A percentile compares a stretch with the other conserved stretches of the same genome.
phyloP scores from a whole-genome alignment of 1,139 yeast genomes.

The Candida sp. region DNA sequence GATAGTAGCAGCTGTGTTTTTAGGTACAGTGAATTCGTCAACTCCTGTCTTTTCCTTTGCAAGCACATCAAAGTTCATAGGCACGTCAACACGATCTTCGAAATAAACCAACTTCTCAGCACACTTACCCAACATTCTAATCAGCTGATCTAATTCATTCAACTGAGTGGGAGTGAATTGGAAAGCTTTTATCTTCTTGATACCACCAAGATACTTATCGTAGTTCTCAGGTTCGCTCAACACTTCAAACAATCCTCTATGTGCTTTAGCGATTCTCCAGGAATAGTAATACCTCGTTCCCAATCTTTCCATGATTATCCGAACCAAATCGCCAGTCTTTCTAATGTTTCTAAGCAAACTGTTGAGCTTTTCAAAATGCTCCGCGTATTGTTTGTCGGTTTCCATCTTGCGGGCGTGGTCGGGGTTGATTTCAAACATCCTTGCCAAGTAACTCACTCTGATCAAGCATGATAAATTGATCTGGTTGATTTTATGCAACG shows the following conservation, averaged over 20 bases:
- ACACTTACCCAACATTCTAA: constrained; percentile 8
- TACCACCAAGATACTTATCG: constrained; percentile 19
- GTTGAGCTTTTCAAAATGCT: constrained; percentile 26
- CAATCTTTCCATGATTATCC: constrained; percentile 36
- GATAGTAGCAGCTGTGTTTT: not conserved
- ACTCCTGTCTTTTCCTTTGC: not conserved
- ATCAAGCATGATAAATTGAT: constrained; percentile 34
- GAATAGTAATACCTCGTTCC: constrained; percentile 53
- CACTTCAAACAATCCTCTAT: constrained; percentile 31
- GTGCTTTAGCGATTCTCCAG: constrained; percentile 54
- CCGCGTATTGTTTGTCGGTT: constrained; percentile 20
- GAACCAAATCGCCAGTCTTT: constrained; percentile 38
- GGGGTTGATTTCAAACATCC: constrained; percentile 16
- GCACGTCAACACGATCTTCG: constrained; percentile 7
- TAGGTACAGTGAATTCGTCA: not conserved
- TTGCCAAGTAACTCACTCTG: constrained; percentile 28
- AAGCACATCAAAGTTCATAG: constrained; percentile 6
- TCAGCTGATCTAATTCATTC: constrained; percentile 24
- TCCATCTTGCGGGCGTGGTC: constrained; percentile 21
- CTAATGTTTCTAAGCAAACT: constrained; percentile 35
- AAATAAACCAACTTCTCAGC: constrained; percentile 10
- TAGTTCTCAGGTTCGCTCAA: constrained; percentile 35
- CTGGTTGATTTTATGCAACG: constrained; percentile 43
- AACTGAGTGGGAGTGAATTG: constrained; percentile 25
- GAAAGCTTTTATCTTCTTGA: constrained; percentile 15